Conservation (phyloP, 257 asterid genomes). For the Przewalskia tangutica region DNA sequence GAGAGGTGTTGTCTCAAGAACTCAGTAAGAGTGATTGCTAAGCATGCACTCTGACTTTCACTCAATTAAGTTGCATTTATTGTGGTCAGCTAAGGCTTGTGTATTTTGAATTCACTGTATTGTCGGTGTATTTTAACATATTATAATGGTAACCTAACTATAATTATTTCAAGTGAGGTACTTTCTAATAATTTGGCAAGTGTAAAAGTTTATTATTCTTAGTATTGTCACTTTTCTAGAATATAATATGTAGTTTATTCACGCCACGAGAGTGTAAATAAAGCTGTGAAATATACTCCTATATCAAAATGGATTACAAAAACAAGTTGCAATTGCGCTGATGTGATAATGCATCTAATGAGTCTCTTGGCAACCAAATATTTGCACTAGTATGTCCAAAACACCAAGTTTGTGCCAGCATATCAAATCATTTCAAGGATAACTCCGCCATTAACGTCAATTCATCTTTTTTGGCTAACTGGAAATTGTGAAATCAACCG, state of each 20-base stretch:
- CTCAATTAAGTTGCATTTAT: not conserved
- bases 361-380: not conserved
- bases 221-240: not conserved
- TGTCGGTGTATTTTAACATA: no score
- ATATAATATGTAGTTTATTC: not conserved
- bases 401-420: not conserved
- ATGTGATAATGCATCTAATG: not conserved
- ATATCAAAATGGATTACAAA: not conserved
- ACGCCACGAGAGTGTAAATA: not conserved
- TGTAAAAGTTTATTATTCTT: not conserved
- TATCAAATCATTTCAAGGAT: not conserved
- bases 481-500: not conserved
- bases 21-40: not conserved
- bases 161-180: no score
- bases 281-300: not conserved
- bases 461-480: not conserved
- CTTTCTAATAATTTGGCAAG: no score
- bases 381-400: not conserved
- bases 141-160: no score
- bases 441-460: not conserved
- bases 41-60: not conserved
- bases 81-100: not conserved
- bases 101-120: no score
- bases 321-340: not conserved
- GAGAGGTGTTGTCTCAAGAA: not conserved